A percentile compares a stretch with the other conserved stretches of the same genome.
phyloP scores from a whole-genome alignment of 768 basidiomycete species.

The Coprinellus micaceus region DNA sequence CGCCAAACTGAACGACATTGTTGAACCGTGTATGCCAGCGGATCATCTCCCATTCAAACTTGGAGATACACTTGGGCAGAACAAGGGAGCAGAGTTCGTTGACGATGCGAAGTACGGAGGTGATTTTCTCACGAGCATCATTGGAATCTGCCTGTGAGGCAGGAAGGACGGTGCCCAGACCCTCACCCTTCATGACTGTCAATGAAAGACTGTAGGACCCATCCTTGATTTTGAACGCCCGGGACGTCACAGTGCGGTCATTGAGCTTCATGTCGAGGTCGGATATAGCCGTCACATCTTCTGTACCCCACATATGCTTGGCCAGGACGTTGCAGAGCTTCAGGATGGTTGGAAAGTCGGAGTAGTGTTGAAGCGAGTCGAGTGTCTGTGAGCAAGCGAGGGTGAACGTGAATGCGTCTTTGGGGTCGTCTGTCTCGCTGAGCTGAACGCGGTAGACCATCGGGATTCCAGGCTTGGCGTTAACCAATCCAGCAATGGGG shows the following conservation, averaged over 20 bases:
- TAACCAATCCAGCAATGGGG: not conserved
- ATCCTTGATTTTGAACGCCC: not conserved
- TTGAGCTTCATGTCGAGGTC: not conserved
- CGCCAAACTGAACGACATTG: conserved; percentile 2
- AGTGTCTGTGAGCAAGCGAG: not conserved
- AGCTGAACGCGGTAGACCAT: not conserved
- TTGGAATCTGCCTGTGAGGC: not conserved
- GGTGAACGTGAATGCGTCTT: not conserved
- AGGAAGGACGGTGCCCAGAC: not conserved
- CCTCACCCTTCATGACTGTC: conserved; percentile 4
- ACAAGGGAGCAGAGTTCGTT: not conserved
- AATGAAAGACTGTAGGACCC: conserved; percentile 2
- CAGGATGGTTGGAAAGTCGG: not conserved
- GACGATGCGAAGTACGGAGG: not conserved
- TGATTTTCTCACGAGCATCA: not conserved
- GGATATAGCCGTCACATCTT: not conserved
- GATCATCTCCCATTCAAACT: conserved; percentile 2
- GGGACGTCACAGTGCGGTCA: not conserved
- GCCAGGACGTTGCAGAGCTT: not conserved
- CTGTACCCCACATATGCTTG: not conserved
- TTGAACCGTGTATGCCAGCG: not conserved
- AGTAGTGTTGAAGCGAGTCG: not conserved
- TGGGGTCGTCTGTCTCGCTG: not conserved
- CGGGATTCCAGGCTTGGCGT: not conserved
- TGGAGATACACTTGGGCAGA: conserved; percentile 1